A percentile compares a stretch with the other conserved stretches of the same genome.
phyloP scores from a whole-genome alignment of 768 basidiomycete species.

The Amanita jacksonii region DNA sequence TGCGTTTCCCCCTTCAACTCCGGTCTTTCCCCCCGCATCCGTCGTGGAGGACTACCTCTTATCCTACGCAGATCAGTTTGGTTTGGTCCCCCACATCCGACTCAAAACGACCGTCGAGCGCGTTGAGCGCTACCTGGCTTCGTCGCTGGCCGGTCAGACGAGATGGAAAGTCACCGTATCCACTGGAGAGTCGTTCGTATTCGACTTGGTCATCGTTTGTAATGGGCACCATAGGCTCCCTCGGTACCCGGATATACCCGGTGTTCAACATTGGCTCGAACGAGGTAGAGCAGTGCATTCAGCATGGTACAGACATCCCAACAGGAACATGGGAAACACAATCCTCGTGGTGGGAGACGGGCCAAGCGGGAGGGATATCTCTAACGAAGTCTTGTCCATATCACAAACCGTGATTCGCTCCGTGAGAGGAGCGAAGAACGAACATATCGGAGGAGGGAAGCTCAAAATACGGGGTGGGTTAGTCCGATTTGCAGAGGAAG shows the following conservation, averaged over 20 bases:
- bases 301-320: conserved; percentile 54
- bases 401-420: conserved; percentile 49
- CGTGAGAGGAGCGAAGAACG: conserved; percentile 24
- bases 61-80: conserved; percentile 52
- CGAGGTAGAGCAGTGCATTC: conserved; percentile 51
- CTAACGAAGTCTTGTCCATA: conserved; percentile 40
- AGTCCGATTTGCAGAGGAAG: conserved; percentile 28
- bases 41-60: conserved; percentile 62
- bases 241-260: conserved; percentile 49
- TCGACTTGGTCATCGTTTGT: conserved; percentile 63
- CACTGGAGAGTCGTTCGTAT: conserved; percentile 25
- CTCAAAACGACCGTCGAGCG: conserved; percentile 49
- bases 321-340: conserved; percentile 29
- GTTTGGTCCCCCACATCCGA: conserved; percentile 50
- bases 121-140: conserved; percentile 29
- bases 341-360: conserved; percentile 43
- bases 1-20: conserved; percentile 61
- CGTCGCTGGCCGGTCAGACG: conserved; percentile 9
- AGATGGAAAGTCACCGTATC: conserved; percentile 42
- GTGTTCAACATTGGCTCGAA: conserved; percentile 48
- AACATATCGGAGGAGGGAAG: conserved; percentile 23
- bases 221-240: conserved; percentile 71
- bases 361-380: conserved; percentile 64
- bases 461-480: conserved; percentile 34
- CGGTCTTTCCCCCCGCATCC: conserved; percentile 55